phyloP scores from a whole-genome alignment of 306 rosid species.

The Vachellia pachyceras region DNA sequence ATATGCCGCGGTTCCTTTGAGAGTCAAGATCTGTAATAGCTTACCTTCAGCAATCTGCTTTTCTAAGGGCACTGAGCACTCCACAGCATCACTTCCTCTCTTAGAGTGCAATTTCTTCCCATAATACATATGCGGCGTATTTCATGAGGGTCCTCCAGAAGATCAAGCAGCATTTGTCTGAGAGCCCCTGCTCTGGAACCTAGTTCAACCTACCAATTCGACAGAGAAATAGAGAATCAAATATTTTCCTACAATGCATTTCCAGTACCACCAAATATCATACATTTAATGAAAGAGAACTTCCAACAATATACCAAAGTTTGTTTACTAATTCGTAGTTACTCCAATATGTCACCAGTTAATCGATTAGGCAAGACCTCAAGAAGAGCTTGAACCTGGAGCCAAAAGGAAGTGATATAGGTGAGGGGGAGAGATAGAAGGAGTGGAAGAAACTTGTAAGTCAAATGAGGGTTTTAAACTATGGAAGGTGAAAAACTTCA shows the following conservation, averaged over 20 bases:
- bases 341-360: slow-evolving; percentile 89
- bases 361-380: slow-evolving; percentile 89
- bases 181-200: slow-evolving; percentile 96
- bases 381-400: slow-evolving; percentile 85
- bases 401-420: slow-evolving; percentile 9
- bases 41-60: slow-evolving; percentile 95
- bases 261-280: slow-evolving; percentile 18
- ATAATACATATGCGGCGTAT: slow-evolving; percentile 90
- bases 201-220: slow-evolving; percentile 79
- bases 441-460: slow-evolving; percentile 14
- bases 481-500: slow-evolving; percentile 9
- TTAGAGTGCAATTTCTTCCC: slow-evolving; percentile 85
- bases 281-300: slow-evolving; percentile 23
- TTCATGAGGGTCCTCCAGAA: slow-evolving; percentile 91
- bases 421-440: background rate
- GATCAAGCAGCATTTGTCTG: slow-evolving; percentile 96
- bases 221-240: slow-evolving; percentile 19
- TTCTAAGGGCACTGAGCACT: slow-evolving; percentile 76
- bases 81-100: slow-evolving; percentile 63
- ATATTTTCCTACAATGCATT: slow-evolving; percentile 10
- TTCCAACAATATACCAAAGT: slow-evolving; percentile 67
- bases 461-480: slow-evolving; percentile 24
- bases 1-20: background rate
- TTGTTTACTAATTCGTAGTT: slow-evolving; percentile 98
- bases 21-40: slow-evolving; percentile 31